Evolutionary conservation across 768 basidiomycete genomes (phyloP).

Genomic region (Lepiota venenata): DNA sequence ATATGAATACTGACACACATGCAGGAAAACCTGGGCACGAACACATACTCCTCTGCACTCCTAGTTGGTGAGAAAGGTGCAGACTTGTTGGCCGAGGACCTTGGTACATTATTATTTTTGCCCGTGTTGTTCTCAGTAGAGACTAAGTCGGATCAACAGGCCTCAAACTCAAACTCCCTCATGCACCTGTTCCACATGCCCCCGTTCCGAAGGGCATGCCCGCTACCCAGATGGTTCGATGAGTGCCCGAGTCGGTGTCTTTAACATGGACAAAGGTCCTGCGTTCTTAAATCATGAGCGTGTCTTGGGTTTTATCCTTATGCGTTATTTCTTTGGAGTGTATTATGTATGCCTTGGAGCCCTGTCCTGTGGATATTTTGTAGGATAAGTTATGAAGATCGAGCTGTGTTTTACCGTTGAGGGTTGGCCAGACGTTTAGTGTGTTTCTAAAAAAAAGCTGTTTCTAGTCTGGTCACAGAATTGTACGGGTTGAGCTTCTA

Average conservation of each 20-base stretch:
- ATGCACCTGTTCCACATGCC: constrained; percentile 69
- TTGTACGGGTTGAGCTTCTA: no score
- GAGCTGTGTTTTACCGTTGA: neutral
- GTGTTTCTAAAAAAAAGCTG: no score
- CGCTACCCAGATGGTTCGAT: constrained; percentile 45
- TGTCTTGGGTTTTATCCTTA: neutral
- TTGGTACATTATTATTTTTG: constrained; percentile 39
- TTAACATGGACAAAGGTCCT: neutral
- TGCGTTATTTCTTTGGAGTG: neutral
- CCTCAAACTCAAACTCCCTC: constrained; percentile 58
- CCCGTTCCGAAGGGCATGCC: constrained; percentile 52
- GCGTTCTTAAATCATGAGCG: neutral
- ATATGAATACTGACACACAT: neutral
- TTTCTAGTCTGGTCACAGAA: no score
- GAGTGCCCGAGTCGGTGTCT: neutral
- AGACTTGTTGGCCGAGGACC: constrained; percentile 55
- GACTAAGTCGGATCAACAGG: constrained; percentile 29
- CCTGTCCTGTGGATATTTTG: neutral
- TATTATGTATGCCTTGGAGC: no score
- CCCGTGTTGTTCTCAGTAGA: neutral
- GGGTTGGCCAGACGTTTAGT: no score
- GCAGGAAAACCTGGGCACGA: constrained; percentile 70
- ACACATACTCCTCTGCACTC: constrained; percentile 70
- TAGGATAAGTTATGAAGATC: neutral
- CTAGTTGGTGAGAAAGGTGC: constrained; percentile 71